Evolutionary conservation across 345 rosid genomes (phyloP).

Genomic region (Salix exigua): DNA sequence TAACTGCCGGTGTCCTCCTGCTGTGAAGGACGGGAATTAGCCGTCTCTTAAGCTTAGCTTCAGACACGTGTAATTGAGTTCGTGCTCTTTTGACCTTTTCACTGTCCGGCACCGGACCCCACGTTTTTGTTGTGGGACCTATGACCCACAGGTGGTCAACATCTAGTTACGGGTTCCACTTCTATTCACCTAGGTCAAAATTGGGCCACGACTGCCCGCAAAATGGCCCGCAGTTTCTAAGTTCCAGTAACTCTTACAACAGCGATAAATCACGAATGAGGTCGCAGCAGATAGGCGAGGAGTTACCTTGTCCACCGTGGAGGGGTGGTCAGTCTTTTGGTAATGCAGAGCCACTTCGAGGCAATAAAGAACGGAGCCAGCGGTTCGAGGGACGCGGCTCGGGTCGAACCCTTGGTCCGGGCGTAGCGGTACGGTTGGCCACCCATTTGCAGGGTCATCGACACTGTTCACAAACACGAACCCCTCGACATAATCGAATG

Average conservation of each 20-base stretch:
- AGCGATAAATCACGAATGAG: neutral
- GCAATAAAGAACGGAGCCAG: slow-evolving; percentile 77
- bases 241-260: neutral
- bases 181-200: slow-evolving; percentile 30
- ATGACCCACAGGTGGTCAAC: slow-evolving; percentile 20
- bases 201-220: slow-evolving; percentile 13
- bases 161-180: slow-evolving; percentile 16
- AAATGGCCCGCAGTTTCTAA: slow-evolving; percentile 19
- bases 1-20: neutral
- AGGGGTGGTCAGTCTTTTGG: slow-evolving; percentile 34
- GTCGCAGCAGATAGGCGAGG: slow-evolving; percentile 8
- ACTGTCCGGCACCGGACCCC: slow-evolving; percentile 13
- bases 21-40: slow-evolving; percentile 11
- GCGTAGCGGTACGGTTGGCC: slow-evolving; percentile 68
- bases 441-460: slow-evolving; percentile 75
- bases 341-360: slow-evolving; percentile 78
- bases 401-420: slow-evolving; percentile 45
- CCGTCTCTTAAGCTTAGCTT: slow-evolving; percentile 15
- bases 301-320: slow-evolving; percentile 63
- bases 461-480: slow-evolving; percentile 69
- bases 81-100: slow-evolving; percentile 24
- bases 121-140: slow-evolving; percentile 6
- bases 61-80: slow-evolving; percentile 38
- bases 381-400: slow-evolving; percentile 36
- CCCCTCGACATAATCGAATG: slow-evolving; percentile 88